These are phyloP conservation scores for Lentinula aciculospora DNA, from an alignment of 768 basidiomycete genomes.

Conservation along the genomic window DNA sequence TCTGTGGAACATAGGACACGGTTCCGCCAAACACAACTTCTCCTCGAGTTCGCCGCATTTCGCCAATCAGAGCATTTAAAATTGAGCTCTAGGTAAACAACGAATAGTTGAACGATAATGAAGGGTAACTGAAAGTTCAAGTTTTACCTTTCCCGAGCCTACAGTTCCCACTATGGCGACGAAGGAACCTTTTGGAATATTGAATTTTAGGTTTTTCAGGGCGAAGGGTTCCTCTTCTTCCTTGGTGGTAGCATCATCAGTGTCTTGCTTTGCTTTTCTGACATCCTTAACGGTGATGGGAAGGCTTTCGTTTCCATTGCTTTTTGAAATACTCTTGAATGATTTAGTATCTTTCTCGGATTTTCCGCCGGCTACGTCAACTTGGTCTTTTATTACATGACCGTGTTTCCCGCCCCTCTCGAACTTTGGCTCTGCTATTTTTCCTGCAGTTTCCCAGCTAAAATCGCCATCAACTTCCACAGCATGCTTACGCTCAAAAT, in stretches of 20 bases:
- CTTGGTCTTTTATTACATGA: conserved; percentile 10
- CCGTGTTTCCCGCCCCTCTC: conserved; percentile 18
- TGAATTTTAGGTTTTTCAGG: conserved; percentile 7
- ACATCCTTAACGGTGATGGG: conserved; percentile 12
- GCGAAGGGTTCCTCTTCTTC: conserved; percentile 10
- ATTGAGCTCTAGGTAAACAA: conserved; percentile 22
- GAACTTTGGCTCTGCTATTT: conserved; percentile 21
- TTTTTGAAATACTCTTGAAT: conserved; percentile 10
- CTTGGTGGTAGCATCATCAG: not conserved
- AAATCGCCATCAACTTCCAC: conserved; percentile 25
- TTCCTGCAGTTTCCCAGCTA: conserved; percentile 25
- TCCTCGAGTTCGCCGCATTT: conserved; percentile 41
- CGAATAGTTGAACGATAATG: not conserved
- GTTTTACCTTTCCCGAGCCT: conserved; percentile 40
- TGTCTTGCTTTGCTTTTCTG: not conserved
- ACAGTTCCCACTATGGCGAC: conserved; percentile 48
- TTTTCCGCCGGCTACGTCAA: conserved; percentile 8
- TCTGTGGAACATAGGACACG: conserved; percentile 55
- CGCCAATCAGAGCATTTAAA: conserved; percentile 32
- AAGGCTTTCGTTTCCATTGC: conserved; percentile 11
- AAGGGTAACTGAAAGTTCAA: not conserved
- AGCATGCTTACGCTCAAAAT: conserved; percentile 19
- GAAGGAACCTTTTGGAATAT: conserved; percentile 34
- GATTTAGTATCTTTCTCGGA: conserved; percentile 11
- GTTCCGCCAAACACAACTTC: conserved; percentile 48